Conservation (phyloP, 768 basidiomycete species). For the Tubosaeta brunneosetosa region DNA sequence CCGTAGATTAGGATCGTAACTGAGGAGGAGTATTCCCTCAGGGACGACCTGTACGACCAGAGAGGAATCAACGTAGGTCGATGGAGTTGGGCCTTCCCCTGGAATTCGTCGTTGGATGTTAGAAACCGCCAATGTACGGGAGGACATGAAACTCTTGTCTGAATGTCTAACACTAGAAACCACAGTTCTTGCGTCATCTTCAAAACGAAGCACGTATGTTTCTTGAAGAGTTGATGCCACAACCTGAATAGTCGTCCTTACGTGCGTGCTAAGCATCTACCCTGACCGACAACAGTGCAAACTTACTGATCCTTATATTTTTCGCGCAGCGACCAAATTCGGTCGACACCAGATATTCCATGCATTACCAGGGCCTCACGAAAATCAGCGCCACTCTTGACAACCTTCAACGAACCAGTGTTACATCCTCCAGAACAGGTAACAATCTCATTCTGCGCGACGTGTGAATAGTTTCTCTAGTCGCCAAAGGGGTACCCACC, state of each 20-base stretch:
- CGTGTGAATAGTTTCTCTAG: not conserved
- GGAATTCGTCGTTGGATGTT: slow-evolving; percentile 42
- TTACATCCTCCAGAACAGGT: slow-evolving; percentile 82
- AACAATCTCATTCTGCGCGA: slow-evolving; percentile 64
- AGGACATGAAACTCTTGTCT: slow-evolving; percentile 45
- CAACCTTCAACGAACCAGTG: slow-evolving; percentile 69
- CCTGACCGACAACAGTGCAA: not conserved
- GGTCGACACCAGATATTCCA: slow-evolving; percentile 52
- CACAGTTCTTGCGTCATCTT: slow-evolving; percentile 17
- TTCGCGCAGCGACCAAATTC: slow-evolving; percentile 57
- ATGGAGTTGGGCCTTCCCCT: slow-evolving; percentile 12
- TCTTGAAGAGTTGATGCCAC: slow-evolving; percentile 56
- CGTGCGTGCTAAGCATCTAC: not conserved
- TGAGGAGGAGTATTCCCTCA: slow-evolving; percentile 48
- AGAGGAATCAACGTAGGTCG: slow-evolving; percentile 42
- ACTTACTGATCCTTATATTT: slow-evolving; percentile 49
- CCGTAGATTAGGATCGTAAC: slow-evolving; percentile 45
- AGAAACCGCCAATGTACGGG: slow-evolving; percentile 59
- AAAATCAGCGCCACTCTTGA: slow-evolving; percentile 81
- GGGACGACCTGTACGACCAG: slow-evolving; percentile 71
- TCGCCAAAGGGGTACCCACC: slow-evolving; percentile 34
- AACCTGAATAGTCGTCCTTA: slow-evolving; percentile 51
- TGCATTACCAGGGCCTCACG: slow-evolving; percentile 55
- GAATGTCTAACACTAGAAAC: slow-evolving; percentile 31
- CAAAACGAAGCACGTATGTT: slow-evolving; percentile 52